Evolutionary conservation across 352 stramenopile genomes (phyloP), one percentile per base, ranked within the genome.

Genomic region (Pythium brachiatum): DNA sequence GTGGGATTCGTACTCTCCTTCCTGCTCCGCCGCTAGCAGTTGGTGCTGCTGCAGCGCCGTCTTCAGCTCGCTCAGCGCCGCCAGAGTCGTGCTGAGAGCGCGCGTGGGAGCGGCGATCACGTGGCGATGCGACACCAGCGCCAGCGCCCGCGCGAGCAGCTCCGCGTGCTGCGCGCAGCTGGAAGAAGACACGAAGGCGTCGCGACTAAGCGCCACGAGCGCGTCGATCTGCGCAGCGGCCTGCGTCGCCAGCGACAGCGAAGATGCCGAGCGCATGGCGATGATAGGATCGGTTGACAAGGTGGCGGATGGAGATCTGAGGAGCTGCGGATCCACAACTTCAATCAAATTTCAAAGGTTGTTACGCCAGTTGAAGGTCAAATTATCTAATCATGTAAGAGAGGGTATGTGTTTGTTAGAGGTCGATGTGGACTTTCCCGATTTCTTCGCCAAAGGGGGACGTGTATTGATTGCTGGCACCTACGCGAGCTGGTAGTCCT

Each of bases 401-500:
- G 11, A 34, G 41, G 41, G 41, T 25, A 48, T 26, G 31, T 18
- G 18, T 9, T 12, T 6, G 5, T n/a, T n/a, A n/a, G n/a, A n/a
- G n/a, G n/a, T n/a, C n/a, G n/a, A n/a, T n/a, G n/a, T n/a, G n/a
- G n/a, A n/a, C n/a, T n/a, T n/a, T n/a, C n/a, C n/a, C n/a, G n/a
- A n/a, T n/a, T 11, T 23, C 39, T 16, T 23, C 9, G 39, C 18
- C 39, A 46, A 16, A 48, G 7, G 41, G 9, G 41, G 1, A 48
- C 41, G 20, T 48, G 41, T 29, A 48, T 27, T 48, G n/a, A 63
- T 34, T 57, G 50, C 7, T 26, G n/a, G 29, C 2, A 25, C 25
- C 70, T 87, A 92, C 55, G 70, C 81, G 18, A 95, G 75, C 68
- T 93, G 83, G 67, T 95, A 98, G 80, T 99, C 97, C 66, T 99